Percentiles rank a stretch among this genome's conserved stretches.
These are phyloP conservation scores for Laguncularia racemosa DNA, from an alignment of 345 rosid genomes.

Conservation along the genomic window DNA sequence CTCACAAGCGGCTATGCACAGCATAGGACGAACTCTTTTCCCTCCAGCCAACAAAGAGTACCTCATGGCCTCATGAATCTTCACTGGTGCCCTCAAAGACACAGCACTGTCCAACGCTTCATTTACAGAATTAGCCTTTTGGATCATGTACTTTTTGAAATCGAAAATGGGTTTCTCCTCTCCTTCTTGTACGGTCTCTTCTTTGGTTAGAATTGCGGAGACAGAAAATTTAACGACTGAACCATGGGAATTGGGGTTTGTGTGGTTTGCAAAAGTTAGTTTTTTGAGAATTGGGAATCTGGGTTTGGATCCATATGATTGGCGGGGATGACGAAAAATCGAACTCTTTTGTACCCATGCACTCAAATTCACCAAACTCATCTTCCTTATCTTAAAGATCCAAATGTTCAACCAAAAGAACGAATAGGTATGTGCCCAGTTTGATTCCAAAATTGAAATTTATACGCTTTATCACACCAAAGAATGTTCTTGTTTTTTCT, in stretches of 20 bases:
- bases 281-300: conserved; percentile 5
- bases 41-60: conserved; percentile 90
- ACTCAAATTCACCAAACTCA: conserved; percentile 46
- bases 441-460: neutral
- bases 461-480: no score
- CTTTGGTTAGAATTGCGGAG: conserved; percentile 44
- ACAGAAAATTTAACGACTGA: conserved; percentile 16
- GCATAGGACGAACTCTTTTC: conserved; percentile 72
- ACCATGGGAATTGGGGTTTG: conserved; percentile 1
- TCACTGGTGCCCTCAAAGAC: conserved; percentile 52
- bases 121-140: conserved; percentile 52
- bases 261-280: neutral
- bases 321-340: conserved; percentile 5
- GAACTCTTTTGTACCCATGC: conserved; percentile 30
- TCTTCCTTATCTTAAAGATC: conserved; percentile 12
- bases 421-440: neutral
- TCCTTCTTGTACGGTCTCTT: conserved; percentile 27
- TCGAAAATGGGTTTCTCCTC: conserved; percentile 38
- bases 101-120: conserved; percentile 64
- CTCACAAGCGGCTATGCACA: conserved; percentile 85
- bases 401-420: neutral
- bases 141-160: conserved; percentile 68
- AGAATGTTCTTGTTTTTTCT: no score
- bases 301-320: conserved; percentile 30
- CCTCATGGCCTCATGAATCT: conserved; percentile 91